Evolutionary conservation across 345 rosid genomes (phyloP), one percentile per base, ranked within the genome.

Genomic region (sweet orange (Citrus sinensis)): DNA sequence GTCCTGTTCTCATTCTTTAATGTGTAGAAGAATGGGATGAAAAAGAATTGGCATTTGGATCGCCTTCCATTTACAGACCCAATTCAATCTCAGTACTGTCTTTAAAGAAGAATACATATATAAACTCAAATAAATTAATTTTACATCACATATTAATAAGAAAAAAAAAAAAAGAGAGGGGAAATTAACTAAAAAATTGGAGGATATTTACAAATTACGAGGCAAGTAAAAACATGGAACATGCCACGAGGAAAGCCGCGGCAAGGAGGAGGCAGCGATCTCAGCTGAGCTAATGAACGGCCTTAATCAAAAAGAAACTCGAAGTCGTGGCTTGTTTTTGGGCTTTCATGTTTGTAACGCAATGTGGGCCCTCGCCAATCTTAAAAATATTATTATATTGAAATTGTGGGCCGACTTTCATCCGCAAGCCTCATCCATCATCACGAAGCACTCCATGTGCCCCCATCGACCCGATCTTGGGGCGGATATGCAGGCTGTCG

Each of bases 381-480:
- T 24, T 5, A 1, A 29, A 42, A 65, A 29, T 19, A 34, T 1
- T 14, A 11, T 14, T 1, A 22, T 16, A 7, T 32, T 1, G 24
- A 30, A 51, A 62, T 54, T 54, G 63, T 76, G 64, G 83, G 70
- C 80, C 80, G 49, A 46, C 83, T 51, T 71, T 25, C 27, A 55
- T 63, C 34, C 1, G 55, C 30, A 14, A 24, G 10, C 68, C 74
- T 79, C 76, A 49, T 73, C 58, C 58, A 54, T 17, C 42, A 1
- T 10, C 16, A 1, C 19, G 9, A 7, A 59, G 65, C 74, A n/a
- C 60, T 61, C 69, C 84, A 78, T 75, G 81, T 80, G 84, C 65
- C 62, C 70, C 70, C 17, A 3, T 46, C 16, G 17, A 63, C 58
- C 83, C 75, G 75, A 24, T 20, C 55, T 65, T 40, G 4, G 67